phyloP scores from a whole-genome alignment of 345 rosid genomes.

The Rhodomyrtus tomentosa region DNA sequence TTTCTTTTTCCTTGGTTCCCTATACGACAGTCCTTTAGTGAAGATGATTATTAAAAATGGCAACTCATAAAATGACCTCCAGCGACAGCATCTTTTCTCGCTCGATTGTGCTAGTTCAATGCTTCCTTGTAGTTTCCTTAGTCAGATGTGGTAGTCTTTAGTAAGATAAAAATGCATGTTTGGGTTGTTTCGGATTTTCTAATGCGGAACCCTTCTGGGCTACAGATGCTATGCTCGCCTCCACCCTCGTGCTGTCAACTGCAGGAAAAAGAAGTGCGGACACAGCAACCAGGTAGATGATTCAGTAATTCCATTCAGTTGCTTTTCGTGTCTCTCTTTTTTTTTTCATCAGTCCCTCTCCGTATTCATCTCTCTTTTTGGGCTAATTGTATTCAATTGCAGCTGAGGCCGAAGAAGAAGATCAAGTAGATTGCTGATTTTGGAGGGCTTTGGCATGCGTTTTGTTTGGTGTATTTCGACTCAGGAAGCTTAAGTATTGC shows the following conservation, averaged over 20 bases:
- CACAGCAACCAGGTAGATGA: conserved; percentile 88
- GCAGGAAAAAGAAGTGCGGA: conserved; percentile 98
- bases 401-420: conserved; percentile 72
- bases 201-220: neutral
- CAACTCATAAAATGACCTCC: neutral
- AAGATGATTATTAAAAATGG: neutral
- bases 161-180: neutral
- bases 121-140: neutral
- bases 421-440: conserved; percentile 6
- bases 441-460: neutral
- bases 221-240: conserved; percentile 87
- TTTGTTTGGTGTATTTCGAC: neutral
- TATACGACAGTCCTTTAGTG: neutral
- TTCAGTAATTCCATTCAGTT: neutral
- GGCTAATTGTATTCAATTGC: conserved; percentile 7
- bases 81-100: neutral
- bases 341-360: neutral
- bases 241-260: conserved; percentile 94
- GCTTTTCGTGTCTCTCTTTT: neutral
- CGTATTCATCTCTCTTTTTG: neutral
- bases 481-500: neutral
- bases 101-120: neutral
- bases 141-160: neutral
- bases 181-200: neutral
- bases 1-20: neutral